phyloP scores from a whole-genome alignment of 2,329 filamentous ascomycete species.

The Aspergillus ibericus region DNA sequence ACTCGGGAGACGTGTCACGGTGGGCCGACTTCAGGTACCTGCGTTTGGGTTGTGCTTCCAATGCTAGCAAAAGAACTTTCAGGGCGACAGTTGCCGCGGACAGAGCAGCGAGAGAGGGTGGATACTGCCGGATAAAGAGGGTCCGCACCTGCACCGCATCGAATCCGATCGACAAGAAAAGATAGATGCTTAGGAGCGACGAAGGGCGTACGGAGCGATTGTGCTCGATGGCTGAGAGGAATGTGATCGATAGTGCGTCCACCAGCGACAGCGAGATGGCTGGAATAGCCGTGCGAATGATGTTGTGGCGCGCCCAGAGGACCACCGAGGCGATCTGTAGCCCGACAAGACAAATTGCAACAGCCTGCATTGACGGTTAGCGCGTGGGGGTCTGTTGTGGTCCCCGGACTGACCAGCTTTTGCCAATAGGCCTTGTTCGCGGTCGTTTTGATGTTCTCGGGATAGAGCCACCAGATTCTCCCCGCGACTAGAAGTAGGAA shows the following conservation, averaged over 20 bases:
- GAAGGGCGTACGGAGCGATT: constrained; percentile 26
- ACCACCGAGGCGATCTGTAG: background rate
- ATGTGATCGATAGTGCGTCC: background rate
- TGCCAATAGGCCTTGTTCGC: background rate
- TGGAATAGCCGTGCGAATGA: background rate
- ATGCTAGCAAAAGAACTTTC: constrained; percentile 43
- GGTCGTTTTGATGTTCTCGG: background rate
- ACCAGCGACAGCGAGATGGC: background rate
- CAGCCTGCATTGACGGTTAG: background rate
- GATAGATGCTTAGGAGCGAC: constrained; percentile 36
- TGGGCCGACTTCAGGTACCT: constrained; percentile 17
- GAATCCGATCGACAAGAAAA: constrained; percentile 43
- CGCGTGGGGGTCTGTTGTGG: background rate
- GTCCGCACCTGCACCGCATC: constrained; percentile 46
- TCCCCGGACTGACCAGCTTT: background rate
- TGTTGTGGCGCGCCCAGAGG: background rate
- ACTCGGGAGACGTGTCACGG: constrained; percentile 19
- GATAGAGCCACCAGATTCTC: background rate
- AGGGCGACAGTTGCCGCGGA: constrained; percentile 39
- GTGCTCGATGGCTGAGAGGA: constrained; percentile 18
- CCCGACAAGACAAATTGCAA: background rate
- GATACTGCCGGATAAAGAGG: constrained; percentile 29
- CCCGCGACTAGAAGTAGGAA: constrained; percentile 1
- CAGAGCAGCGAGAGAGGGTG: constrained; percentile 33
- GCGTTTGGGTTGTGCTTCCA: constrained; percentile 48